Evolutionary conservation across 805 yeast species (phyloP).

Genomic region (Metschnikowia drakensbergensis): DNA sequence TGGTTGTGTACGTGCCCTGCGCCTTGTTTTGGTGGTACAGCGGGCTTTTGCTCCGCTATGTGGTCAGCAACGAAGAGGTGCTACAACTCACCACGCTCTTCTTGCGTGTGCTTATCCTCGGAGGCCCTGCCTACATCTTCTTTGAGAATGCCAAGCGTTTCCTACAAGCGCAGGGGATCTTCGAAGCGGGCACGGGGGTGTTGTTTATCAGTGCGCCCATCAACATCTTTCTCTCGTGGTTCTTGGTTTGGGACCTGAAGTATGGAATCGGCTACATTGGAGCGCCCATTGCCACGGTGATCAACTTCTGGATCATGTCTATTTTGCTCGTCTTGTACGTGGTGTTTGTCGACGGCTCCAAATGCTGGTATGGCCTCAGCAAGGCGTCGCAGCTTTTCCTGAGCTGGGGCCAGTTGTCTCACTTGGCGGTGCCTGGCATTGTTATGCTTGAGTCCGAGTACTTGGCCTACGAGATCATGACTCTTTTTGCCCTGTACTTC

Average conservation of each 20-base stretch:
- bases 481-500: constrained; percentile 42
- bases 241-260: constrained; percentile 40
- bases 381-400: constrained; percentile 34
- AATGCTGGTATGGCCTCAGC: constrained; percentile 65
- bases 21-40: constrained; percentile 41
- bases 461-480: constrained; percentile 45
- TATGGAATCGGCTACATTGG: constrained; percentile 42
- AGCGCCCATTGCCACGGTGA: constrained; percentile 41
- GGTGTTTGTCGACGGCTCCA: constrained; percentile 50
- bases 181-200: constrained; percentile 45
- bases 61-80: constrained; percentile 34
- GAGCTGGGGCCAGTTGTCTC: constrained; percentile 35
- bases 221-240: constrained; percentile 37
- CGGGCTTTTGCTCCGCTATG: constrained; percentile 22
- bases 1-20: constrained; percentile 36
- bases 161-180: constrained; percentile 45
- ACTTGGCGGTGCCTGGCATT: constrained; percentile 43
- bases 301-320: constrained; percentile 42
- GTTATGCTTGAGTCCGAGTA: constrained; percentile 45
- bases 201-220: constrained; percentile 40
- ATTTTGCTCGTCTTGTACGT: constrained; percentile 35
- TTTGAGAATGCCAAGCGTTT: constrained; percentile 41
- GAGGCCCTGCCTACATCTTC: constrained; percentile 43
- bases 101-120: constrained; percentile 32
- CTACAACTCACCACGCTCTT: constrained; percentile 32